phyloP scores from a whole-genome alignment of 2,329 filamentous ascomycete species.

The Cladophialophora immunda region DNA sequence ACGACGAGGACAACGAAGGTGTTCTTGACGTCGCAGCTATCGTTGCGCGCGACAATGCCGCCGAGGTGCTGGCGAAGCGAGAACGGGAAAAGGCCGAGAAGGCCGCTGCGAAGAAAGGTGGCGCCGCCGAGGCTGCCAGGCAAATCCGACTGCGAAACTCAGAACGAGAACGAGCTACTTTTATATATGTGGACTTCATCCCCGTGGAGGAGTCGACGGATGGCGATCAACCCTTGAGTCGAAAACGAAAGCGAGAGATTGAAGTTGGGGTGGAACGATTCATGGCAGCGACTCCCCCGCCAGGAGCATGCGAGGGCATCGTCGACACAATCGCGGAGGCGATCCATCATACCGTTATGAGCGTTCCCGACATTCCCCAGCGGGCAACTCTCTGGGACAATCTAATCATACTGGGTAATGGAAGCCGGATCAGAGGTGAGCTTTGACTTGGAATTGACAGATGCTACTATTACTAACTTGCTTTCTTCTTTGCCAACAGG shows the following conservation, averaged over 20 bases:
- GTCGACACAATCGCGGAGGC: constrained; percentile 84
- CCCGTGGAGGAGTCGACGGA: constrained; percentile 61
- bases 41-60: constrained; percentile 69
- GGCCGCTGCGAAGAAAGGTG: constrained; percentile 61
- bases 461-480: constrained; percentile 47
- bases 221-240: constrained; percentile 61
- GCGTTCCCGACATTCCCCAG: constrained; percentile 84
- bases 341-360: constrained; percentile 83
- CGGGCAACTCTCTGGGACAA: constrained; percentile 90
- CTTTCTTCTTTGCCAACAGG: constrained; percentile 63
- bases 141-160: constrained; percentile 65
- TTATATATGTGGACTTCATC: constrained; percentile 68
- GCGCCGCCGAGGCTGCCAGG: constrained; percentile 56
- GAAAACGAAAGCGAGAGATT: constrained; percentile 61
- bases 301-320: constrained; percentile 64
- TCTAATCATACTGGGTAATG: constrained; percentile 90
- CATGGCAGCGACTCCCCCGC: constrained; percentile 59
- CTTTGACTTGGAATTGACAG: background rate
- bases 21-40: constrained; percentile 72
- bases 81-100: constrained; percentile 70
- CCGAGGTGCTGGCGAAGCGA: constrained; percentile 68
- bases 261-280: constrained; percentile 71
- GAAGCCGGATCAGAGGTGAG: constrained; percentile 70
- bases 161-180: constrained; percentile 66
- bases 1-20: constrained; percentile 65